Evolutionary conservation across 352 stramenopile genomes (phyloP), one percentile per base, ranked within the genome.

Genomic region (Pythium angustatum): DNA sequence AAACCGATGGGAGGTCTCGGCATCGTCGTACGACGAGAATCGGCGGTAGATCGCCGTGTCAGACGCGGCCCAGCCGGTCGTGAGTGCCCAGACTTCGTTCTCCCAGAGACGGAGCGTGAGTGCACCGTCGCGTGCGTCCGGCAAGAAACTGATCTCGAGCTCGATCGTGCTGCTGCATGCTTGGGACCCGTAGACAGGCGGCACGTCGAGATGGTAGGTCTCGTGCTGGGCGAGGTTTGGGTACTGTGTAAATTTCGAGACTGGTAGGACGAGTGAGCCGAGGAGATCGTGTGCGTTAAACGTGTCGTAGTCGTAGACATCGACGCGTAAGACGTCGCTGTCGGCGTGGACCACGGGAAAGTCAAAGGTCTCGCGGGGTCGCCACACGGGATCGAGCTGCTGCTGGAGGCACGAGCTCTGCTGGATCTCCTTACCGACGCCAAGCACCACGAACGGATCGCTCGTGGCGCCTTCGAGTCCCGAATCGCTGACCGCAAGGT

Each of bases 391-490:
- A 52, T 93, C 82, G n/a, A 93, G 73, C 19, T 72, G 72, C 47
- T 83, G 88, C 58, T 79, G 78, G 62, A 88, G 66, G 60, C 75
- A 87, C 11, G 73, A 71, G 56, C 75, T 93, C 69, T 83, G 78
- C 65, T 82, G 73, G 48, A 75, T 74, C 52, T 78, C 60, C 22
- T 74, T 72, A 51, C 75, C 75, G 11, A 91, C 66, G 14, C 77
- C 70, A 52, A 93, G 65, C 10, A 82, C 72, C 59, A 93, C 80
- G 61, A 89, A 93, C 63, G 84, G 84, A 55, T 93, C 84, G 59
- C 81, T 93, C 66, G 86, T 90, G 33, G 73, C 74, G 53, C 81
- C 79, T 22, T 62, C 55, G 43, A 89, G 54, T 58, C 56, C 79
- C 50, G 77, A 89, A 69, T 93, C 84, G 47, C 77, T 87, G 38